phyloP scores from a whole-genome alignment of 2,329 filamentous ascomycete genomes.

The Verticillium alfalfae region DNA sequence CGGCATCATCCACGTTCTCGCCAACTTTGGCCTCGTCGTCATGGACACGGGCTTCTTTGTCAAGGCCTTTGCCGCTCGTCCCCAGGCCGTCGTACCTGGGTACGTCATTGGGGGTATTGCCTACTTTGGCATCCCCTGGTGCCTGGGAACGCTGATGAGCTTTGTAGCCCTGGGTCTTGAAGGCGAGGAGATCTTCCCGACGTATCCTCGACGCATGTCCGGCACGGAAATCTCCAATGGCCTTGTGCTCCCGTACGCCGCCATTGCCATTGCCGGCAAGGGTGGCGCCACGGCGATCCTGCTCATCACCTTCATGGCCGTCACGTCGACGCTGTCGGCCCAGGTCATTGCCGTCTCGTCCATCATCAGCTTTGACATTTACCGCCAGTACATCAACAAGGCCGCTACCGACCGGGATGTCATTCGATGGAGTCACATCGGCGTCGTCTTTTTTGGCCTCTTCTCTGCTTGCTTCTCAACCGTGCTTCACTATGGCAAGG shows the following conservation, averaged over 20 bases:
- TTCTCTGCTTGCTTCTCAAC: slow-evolving; percentile 47
- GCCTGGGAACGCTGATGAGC: slow-evolving; percentile 44
- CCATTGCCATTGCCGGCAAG: slow-evolving; percentile 63
- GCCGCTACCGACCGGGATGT: slow-evolving; percentile 39
- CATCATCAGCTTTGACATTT: slow-evolving; percentile 49
- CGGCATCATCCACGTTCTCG: slow-evolving; percentile 39
- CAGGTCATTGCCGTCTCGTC: slow-evolving; percentile 49
- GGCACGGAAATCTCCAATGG: slow-evolving; percentile 59
- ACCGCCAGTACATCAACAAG: slow-evolving; percentile 42
- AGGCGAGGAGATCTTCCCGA: slow-evolving; percentile 43
- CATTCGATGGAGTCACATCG: slow-evolving; percentile 45
- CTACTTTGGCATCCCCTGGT: slow-evolving; percentile 50
- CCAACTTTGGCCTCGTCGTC: slow-evolving; percentile 48
- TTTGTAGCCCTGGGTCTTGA: slow-evolving; percentile 42
- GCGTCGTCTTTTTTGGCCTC: slow-evolving; percentile 45
- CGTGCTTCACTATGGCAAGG: slow-evolving; percentile 45
- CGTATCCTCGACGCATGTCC: slow-evolving; percentile 50
- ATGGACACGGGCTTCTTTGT: slow-evolving; percentile 50
- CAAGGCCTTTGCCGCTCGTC: slow-evolving; percentile 43
- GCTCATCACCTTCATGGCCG: slow-evolving; percentile 70
- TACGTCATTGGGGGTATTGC: slow-evolving; percentile 51
- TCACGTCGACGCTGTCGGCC: slow-evolving; percentile 53
- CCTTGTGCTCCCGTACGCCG: slow-evolving; percentile 64
- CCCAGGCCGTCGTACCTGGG: slow-evolving; percentile 41
- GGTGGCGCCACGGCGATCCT: slow-evolving; percentile 65